Evolutionary conservation across 257 asterid species (phyloP).

Genomic region (Avicennia marina): DNA sequence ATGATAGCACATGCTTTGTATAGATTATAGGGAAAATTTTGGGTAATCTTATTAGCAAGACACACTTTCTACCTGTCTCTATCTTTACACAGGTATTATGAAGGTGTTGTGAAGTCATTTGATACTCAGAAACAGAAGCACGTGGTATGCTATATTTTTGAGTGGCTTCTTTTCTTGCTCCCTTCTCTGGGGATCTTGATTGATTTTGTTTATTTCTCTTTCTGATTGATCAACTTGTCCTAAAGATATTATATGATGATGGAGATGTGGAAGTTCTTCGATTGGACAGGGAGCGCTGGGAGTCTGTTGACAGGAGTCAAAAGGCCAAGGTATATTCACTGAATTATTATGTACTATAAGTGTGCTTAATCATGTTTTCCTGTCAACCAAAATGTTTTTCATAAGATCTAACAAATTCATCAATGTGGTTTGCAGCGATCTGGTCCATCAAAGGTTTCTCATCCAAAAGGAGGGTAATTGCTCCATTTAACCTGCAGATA

Average conservation of each 20-base stretch:
- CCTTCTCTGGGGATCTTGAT: background rate
- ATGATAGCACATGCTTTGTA: slow-evolving; percentile 1
- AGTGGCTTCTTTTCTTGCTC: slow-evolving; percentile 12
- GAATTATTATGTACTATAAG: slow-evolving; percentile 2
- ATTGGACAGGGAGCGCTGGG: slow-evolving; percentile 46
- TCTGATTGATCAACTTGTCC: slow-evolving; percentile 8
- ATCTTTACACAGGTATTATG: slow-evolving; percentile 64
- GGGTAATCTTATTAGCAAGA: background rate
- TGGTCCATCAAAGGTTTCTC: slow-evolving; percentile 45
- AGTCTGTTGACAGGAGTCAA: slow-evolving; percentile 29
- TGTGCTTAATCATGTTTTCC: background rate
- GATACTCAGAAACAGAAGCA: slow-evolving; percentile 80
- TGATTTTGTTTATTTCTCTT: slow-evolving; percentile 1
- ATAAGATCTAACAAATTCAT: slow-evolving; percentile 25
- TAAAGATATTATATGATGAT: slow-evolving; percentile 47
- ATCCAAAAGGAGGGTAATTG: slow-evolving; percentile 59
- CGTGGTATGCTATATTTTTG: slow-evolving; percentile 58
- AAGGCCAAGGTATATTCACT: slow-evolving; percentile 36
- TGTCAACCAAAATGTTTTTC: slow-evolving; percentile 3
- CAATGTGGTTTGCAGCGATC: slow-evolving; percentile 50
- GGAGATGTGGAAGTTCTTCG: slow-evolving; percentile 56
- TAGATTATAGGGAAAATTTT: slow-evolving; percentile 4
- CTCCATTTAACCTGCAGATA: slow-evolving; percentile 13
- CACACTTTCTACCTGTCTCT: slow-evolving; percentile 10
- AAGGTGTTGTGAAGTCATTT: slow-evolving; percentile 82